Percentiles rank a stretch among this genome's conserved stretches.
phyloP scores from a whole-genome alignment of 257 asterid species.

The Ilex aquifolium region DNA sequence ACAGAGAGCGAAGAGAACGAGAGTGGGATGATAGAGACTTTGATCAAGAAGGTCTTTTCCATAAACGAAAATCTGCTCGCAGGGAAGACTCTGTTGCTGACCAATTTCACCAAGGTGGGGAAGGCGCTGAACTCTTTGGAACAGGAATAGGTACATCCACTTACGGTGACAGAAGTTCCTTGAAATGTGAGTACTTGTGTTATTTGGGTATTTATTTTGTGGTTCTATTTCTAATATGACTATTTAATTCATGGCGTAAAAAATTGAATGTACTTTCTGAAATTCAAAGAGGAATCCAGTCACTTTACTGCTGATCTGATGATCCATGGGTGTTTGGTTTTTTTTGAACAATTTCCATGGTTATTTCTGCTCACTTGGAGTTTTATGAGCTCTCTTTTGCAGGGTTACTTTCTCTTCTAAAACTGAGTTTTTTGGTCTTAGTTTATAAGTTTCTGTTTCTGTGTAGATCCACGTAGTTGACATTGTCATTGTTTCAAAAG shows the following conservation, averaged over 20 bases:
- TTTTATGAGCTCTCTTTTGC: too few species aligned
- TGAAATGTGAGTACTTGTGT: background rate
- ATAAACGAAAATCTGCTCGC: conserved; percentile 41
- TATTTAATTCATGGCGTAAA: background rate
- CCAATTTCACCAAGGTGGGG: conserved; percentile 57
- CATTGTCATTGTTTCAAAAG: too few species aligned
- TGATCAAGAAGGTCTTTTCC: conserved; percentile 20
- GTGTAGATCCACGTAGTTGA: too few species aligned
- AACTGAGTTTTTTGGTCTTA: too few species aligned
- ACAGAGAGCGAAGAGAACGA: conserved; percentile 38
- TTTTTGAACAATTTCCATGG: too few species aligned
- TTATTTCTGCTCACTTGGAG: too few species aligned
- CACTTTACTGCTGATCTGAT: background rate
- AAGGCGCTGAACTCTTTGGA: conserved; percentile 15
- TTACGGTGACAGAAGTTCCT: conserved; percentile 12
- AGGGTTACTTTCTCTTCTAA: too few species aligned
- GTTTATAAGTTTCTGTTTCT: too few species aligned
- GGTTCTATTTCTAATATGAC: too few species aligned
- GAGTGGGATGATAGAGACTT: conserved; percentile 40
- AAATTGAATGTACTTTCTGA: background rate
- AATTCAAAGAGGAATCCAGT: background rate
- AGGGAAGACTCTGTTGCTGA: conserved; percentile 40
- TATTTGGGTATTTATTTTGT: background rate
- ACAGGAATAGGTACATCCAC: conserved; percentile 9
- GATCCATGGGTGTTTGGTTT: too few species aligned